Percentiles rank a stretch among this genome's conserved stretches.
Evolutionary conservation across 2,329 filamentous ascomycete genomes (phyloP).

Genomic region (Bipolaris gigantea): DNA sequence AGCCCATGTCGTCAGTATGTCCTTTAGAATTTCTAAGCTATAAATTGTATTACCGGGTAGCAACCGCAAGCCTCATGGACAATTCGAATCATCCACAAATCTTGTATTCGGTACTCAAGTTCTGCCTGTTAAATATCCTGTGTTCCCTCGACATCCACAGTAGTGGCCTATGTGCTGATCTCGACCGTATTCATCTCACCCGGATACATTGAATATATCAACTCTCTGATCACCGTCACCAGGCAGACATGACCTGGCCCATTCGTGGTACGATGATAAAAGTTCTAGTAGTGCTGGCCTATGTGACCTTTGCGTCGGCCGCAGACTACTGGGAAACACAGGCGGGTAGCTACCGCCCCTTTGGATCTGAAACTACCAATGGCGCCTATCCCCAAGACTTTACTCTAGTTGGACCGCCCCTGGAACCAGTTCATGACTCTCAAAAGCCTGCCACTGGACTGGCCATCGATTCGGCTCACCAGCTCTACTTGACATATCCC

Average conservation of each 20-base stretch:
- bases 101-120: too few species aligned
- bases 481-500: conserved; percentile 49
- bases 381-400: conserved; percentile 41
- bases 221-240: background rate
- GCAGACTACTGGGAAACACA: conserved; percentile 14
- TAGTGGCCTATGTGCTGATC: too few species aligned
- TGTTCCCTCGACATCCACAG: too few species aligned
- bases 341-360: conserved; percentile 13
- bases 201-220: background rate
- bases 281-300: background rate
- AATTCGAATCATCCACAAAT: too few species aligned
- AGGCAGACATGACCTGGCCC: background rate
- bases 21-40: background rate
- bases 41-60: too few species aligned
- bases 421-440: conserved; percentile 47
- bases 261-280: background rate
- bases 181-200: too few species aligned
- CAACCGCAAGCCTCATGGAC: too few species aligned
- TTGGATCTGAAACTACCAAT: conserved; percentile 16
- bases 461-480: conserved; percentile 43
- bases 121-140: too few species aligned
- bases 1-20: background rate
- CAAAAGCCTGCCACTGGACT: conserved; percentile 45
- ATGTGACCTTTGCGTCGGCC: background rate
- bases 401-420: conserved; percentile 39